Base-by-base conservation (phyloP, 2,329 filamentous ascomycete genomes). In the Botryotinia globosa region DNA sequence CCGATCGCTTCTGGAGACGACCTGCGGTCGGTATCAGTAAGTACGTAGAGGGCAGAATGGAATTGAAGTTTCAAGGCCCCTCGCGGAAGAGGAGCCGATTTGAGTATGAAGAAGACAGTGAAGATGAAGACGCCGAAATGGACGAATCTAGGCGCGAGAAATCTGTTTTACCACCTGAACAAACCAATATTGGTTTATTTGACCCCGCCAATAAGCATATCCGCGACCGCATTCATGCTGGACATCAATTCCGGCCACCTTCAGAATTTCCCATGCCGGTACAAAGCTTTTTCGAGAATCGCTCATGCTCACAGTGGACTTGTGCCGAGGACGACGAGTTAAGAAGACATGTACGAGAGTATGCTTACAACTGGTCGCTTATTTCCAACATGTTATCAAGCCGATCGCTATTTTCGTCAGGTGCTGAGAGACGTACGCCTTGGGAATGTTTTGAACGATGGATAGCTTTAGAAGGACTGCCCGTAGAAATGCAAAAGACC, bases 361-460 rank as follows among this genome's bases (percentile, higher is more conserved):
- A 96, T 79, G 94, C 94, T 0, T 98, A 98, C 84, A 99, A 99
- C 78, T 99, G 96, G 96, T 97, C 94, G 4, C 85, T 99, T 8
- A 97, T 98, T 71, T 93, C 94, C 1, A 92, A 89, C 77, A 91
- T 95, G 74, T 84, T 98, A 70, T 87, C 89, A 2, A 87, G 91
- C 25, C 89, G 89, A 69, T 97, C 94, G 0, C 81, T 90, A 22
- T 97, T 94, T 79, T 87, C 90, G n/a, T 95, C 94, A 32, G 94
- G 93, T 2, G 90, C 94, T 18, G 95, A 98, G 80, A 88, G 96
- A 74, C 89, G 96, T 65, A 98, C 95, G 4, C 94, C 95, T 0
- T 99, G 96, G 96, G 96, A 99, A 83, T 99, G 96, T 80, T 99
- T 99, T 78, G 96, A 99, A 82, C 89, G 96, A 61, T 99, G 95